These are phyloP conservation scores for Cucurbitaria berberidis DNA, from an alignment of 2,329 filamentous ascomycete species.

Conservation along the genomic window DNA sequence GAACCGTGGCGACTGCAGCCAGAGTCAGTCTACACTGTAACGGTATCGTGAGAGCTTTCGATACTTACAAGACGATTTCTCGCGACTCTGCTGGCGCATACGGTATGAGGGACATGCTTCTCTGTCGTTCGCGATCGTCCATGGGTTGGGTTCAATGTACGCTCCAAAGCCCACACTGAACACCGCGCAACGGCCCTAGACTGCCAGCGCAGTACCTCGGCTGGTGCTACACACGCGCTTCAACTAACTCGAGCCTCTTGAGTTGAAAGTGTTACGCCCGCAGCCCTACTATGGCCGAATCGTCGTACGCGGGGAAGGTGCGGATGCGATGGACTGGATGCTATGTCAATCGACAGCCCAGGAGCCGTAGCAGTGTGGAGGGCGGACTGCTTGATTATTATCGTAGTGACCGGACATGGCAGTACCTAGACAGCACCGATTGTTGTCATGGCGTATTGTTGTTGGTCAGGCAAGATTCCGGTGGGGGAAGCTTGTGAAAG, in stretches of 20 bases:
- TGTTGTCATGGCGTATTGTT: slow-evolving; percentile 30
- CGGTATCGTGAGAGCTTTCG: neutral
- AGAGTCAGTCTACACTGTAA: slow-evolving; percentile 17
- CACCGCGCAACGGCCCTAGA: slow-evolving; percentile 6
- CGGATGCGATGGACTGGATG: slow-evolving; percentile 5
- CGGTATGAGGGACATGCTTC: slow-evolving; percentile 73
- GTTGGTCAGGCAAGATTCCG: slow-evolving; percentile 18
- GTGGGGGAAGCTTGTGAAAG: slow-evolving; percentile 18
- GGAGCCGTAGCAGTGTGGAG: slow-evolving; percentile 7
- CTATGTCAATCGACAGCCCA: slow-evolving; percentile 26
- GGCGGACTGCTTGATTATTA: slow-evolving; percentile 18
- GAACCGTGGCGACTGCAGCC: slow-evolving; percentile 81
- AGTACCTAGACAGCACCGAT: slow-evolving; percentile 10
- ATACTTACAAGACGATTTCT: slow-evolving; percentile 78
- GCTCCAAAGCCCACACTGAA: slow-evolving; percentile 11
- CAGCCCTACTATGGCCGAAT: slow-evolving; percentile 3
- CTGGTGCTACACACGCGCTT: slow-evolving; percentile 1
- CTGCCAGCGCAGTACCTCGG: slow-evolving; percentile 10
- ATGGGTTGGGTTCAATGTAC: slow-evolving; percentile 18
- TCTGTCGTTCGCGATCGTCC: slow-evolving; percentile 40
- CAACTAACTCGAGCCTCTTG: slow-evolving; percentile 8
- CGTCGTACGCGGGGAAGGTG: slow-evolving; percentile 32
- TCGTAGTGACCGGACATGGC: slow-evolving; percentile 19
- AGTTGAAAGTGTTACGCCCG: neutral
- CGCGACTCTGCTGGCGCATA: slow-evolving; percentile 75